phyloP scores from a whole-genome alignment of 2,329 filamentous ascomycete genomes.

The Hymenoscyphus occultus region DNA sequence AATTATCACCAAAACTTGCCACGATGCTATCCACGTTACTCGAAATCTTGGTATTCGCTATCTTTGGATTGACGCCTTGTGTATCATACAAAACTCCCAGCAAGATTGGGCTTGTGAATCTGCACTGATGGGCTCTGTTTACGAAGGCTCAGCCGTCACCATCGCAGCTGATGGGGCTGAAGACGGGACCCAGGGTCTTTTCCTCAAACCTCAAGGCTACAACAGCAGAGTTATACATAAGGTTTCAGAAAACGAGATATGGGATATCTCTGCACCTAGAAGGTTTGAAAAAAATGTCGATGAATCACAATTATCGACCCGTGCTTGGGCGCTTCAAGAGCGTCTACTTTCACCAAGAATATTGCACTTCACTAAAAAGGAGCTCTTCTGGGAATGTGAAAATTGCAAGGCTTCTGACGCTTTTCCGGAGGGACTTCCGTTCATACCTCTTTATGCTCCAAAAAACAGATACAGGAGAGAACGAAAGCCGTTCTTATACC shows the following conservation, averaged over 20 bases:
- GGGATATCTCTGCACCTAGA: background rate
- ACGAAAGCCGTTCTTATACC: background rate
- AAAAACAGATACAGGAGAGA: background rate
- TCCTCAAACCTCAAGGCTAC: conserved; percentile 1
- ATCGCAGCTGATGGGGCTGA: conserved; percentile 17
- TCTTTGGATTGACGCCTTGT: conserved; percentile 27
- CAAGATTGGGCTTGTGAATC: conserved; percentile 25
- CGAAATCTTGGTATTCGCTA: conserved; percentile 22
- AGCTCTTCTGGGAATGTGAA: conserved; percentile 16
- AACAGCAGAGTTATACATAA: background rate
- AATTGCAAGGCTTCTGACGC: background rate
- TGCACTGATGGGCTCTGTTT: conserved; percentile 14
- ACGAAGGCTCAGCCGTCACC: conserved; percentile 15
- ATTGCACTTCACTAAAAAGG: conserved; percentile 11
- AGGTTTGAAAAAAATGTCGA: conserved; percentile 3
- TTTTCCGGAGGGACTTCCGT: conserved; percentile 6
- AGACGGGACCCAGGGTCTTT: conserved; percentile 13
- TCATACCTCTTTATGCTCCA: background rate
- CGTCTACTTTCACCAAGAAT: conserved; percentile 15
- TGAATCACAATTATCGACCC: conserved; percentile 3
- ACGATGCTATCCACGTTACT: conserved; percentile 27
- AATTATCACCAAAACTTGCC: conserved; percentile 26
- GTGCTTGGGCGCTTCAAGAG: conserved; percentile 21
- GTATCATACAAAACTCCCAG: conserved; percentile 20
- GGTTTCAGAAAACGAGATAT: background rate